Base-by-base conservation (phyloP, 2,329 filamentous ascomycete genomes). In the Epichloe baconii region DNA sequence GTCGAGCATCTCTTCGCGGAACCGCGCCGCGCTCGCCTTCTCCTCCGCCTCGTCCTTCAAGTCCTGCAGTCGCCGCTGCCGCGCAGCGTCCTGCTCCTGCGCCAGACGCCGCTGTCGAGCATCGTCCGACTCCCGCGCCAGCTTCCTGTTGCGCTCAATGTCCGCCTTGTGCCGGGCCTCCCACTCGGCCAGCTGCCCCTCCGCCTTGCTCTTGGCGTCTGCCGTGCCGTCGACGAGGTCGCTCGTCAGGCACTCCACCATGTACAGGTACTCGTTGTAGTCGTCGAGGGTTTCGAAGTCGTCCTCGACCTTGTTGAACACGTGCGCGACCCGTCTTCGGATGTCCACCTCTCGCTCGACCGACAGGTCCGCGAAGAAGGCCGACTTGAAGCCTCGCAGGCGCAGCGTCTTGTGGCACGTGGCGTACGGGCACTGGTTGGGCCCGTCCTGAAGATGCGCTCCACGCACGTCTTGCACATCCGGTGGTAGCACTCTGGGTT, bases 401-500 rank as follows among this genome's bases (percentile, higher is more conserved):
- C 93, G 84, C 5, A 98, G 76, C 1, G 89, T 97, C 66, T 86
- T 84, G 64, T 82, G 80, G 70, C 93, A 98, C 41, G 85, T 86
- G 0, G 88, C 87, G 53, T 96, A 88, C 1, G 93, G 93, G 64
- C 94, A 98, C 55, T 89, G 86, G 51, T 89, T 88, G 0, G 93
- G 93, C 0, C 93, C 93, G 51, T 88, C 83, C 85, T 86, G 76
- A 97, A 98, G 61, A 97, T 87, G 51, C 91, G 86, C 68, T 91
- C 86, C 42, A 97, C 90, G 72, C 93, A 98, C 52, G 87, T 90
- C 66, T 88, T 85, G 75, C 93, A 98, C 88, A 98, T 97, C 59
- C 88, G 88, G 75, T 98, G 93, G 75, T 98, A 98, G 78, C 93
- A 98, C 75, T 95, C 89, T 8, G 91, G 88, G 67, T 97, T 96